Percentiles rank a stretch among this genome's conserved stretches.
Evolutionary conservation across 2,329 filamentous ascomycete species (phyloP).

Genomic region (Pseudopithomyces maydicus): DNA sequence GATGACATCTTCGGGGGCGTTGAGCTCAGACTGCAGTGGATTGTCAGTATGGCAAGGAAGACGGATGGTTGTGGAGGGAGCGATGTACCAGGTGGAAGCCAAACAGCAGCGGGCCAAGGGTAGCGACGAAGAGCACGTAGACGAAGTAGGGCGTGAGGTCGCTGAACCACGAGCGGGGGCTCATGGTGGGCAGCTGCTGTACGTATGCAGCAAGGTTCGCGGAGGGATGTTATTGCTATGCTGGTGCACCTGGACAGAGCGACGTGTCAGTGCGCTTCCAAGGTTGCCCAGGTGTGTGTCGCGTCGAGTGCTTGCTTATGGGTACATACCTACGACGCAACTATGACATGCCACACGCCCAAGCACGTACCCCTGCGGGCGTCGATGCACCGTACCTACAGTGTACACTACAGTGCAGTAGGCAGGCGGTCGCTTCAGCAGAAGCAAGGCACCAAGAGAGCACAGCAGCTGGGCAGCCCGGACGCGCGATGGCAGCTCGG

Average conservation of each 20-base stretch:
- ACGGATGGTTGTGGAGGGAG: not conserved
- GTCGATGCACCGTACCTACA: not conserved
- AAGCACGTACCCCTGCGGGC: too few relatives aligned
- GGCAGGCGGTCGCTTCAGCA: not conserved
- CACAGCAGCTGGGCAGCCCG: not conserved
- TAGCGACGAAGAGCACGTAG: slow-evolving; percentile 75
- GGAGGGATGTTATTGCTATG: slow-evolving; percentile 3
- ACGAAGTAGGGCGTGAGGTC: slow-evolving; percentile 76
- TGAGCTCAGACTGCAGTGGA: slow-evolving; percentile 77
- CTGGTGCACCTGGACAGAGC: slow-evolving; percentile 16
- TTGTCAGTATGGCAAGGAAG: slow-evolving; percentile 19
- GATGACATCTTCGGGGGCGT: slow-evolving; percentile 91
- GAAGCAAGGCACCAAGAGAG: not conserved
- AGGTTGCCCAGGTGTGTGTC: too few relatives aligned
- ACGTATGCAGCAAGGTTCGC: not conserved
- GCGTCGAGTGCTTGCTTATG: too few relatives aligned
- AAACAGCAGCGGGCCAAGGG: slow-evolving; percentile 88
- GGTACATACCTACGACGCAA: too few relatives aligned
- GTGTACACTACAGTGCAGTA: too few relatives aligned
- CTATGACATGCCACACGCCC: slow-evolving; percentile 1
- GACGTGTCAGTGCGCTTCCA: slow-evolving; percentile 15
- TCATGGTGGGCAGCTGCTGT: slow-evolving; percentile 35
- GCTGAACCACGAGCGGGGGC: slow-evolving; percentile 46
- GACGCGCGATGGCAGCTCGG: slow-evolving; percentile 9
- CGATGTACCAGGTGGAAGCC: slow-evolving; percentile 82